These are phyloP conservation scores for Fistulifera pelliculosa DNA, from an alignment of 108 stramenopile species.

Conservation along the genomic window DNA sequence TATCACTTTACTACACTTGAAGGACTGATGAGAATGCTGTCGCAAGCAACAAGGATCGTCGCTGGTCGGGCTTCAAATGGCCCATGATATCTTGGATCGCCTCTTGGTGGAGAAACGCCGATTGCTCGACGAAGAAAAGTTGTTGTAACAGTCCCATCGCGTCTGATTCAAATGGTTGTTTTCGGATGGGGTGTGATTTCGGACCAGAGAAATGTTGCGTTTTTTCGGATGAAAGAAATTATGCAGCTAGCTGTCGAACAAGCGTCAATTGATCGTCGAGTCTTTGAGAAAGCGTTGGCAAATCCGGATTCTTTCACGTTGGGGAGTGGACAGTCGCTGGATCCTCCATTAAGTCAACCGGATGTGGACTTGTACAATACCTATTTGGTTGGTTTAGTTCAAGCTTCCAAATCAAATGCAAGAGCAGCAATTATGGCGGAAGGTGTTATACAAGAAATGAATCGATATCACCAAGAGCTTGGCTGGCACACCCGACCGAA, in stretches of 20 bases:
- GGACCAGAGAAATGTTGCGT: slow-evolving; percentile 13
- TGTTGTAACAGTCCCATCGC: slow-evolving; percentile 18
- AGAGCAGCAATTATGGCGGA: slow-evolving; percentile 30
- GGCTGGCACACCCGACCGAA: slow-evolving; percentile 45
- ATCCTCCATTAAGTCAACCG: slow-evolving; percentile 25
- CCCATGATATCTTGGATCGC: slow-evolving; percentile 36
- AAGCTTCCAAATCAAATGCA: slow-evolving; percentile 18
- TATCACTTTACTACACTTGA: too few relatives aligned
- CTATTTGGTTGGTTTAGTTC: slow-evolving; percentile 22
- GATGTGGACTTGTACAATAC: slow-evolving; percentile 41
- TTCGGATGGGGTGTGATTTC: slow-evolving; percentile 35
- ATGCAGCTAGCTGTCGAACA: slow-evolving; percentile 30
- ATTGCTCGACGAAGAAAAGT: slow-evolving; percentile 12
- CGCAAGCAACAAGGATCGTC: slow-evolving; percentile 6
- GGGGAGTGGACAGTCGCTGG: slow-evolving; percentile 16
- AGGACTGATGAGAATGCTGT: too few relatives aligned
- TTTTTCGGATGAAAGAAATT: slow-evolving; percentile 30
- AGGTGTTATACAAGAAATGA: slow-evolving; percentile 22
- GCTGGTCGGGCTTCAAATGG: slow-evolving; percentile 35
- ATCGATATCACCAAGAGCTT: slow-evolving; percentile 6
- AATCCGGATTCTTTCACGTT: slow-evolving; percentile 20
- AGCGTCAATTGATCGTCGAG: slow-evolving; percentile 20
- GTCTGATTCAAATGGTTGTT: slow-evolving; percentile 26
- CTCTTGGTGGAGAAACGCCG: slow-evolving; percentile 31
- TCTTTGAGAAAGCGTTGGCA: neutral